These are phyloP conservation scores for Poronia punctata DNA, from an alignment of 495 filamentous ascomycete species.

Conservation along the genomic window DNA sequence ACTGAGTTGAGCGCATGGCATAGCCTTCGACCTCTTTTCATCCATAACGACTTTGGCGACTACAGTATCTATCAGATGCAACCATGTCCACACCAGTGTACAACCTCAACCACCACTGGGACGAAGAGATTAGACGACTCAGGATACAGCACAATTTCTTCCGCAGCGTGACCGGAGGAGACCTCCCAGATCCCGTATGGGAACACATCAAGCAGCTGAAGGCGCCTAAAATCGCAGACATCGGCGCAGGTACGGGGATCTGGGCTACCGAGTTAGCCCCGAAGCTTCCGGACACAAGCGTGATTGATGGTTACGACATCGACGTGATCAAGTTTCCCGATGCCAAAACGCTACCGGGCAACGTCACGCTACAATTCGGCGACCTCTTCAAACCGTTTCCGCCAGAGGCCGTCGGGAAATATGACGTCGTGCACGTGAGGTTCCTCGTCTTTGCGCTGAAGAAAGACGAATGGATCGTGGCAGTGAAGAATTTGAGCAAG, in stretches of 20 bases:
- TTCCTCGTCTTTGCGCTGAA: constrained; percentile 1
- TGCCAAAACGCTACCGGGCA: background rate
- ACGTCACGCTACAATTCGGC: constrained; percentile 2
- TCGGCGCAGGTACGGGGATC: constrained; percentile 21
- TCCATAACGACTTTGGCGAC: too few relatives aligned
- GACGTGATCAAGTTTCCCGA: constrained; percentile 4
- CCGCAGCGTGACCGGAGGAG: too few relatives aligned
- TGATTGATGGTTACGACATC: constrained; percentile 4
- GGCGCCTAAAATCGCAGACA: constrained; percentile 12
- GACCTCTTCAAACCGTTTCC: constrained; percentile 4
- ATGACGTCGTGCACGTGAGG: constrained; percentile 5
- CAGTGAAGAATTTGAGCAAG: constrained; percentile 1
- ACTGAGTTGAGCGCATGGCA: too few relatives aligned
- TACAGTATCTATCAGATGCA: too few relatives aligned
- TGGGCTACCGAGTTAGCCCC: constrained; percentile 24
- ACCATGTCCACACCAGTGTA: too few relatives aligned
- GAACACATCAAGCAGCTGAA: too few relatives aligned
- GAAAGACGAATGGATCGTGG: constrained; percentile 2
- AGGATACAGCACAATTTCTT: too few relatives aligned
- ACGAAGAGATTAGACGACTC: too few relatives aligned
- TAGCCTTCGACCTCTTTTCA: too few relatives aligned
- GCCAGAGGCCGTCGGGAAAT: background rate
- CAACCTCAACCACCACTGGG: too few relatives aligned
- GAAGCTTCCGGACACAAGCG: constrained; percentile 13
- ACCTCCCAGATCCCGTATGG: too few relatives aligned